These are phyloP conservation scores for Phlebiopsis flavidoalba DNA, from an alignment of 768 basidiomycete genomes.

Conservation along the genomic window DNA sequence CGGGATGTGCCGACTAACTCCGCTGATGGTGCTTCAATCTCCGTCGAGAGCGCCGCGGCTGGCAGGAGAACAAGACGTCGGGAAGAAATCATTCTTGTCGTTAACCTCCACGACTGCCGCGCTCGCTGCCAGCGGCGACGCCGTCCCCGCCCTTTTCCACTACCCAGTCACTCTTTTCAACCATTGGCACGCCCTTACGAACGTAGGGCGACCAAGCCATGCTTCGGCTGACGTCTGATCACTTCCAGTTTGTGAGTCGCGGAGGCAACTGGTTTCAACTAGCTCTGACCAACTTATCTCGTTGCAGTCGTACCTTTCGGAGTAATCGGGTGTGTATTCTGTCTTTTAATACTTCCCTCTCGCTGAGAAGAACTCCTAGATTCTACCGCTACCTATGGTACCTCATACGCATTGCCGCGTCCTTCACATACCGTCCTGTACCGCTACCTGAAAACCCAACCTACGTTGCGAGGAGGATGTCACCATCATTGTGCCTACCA, in stretches of 20 bases:
- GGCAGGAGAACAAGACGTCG: neutral
- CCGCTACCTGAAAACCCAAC: conserved; percentile 88
- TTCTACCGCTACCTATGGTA: conserved; percentile 96
- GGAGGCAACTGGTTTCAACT: conserved; percentile 1
- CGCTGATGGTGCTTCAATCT: neutral
- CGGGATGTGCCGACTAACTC: neutral
- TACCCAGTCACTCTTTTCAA: conserved; percentile 14
- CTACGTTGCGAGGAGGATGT: conserved; percentile 90
- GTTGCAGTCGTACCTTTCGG: conserved; percentile 80
- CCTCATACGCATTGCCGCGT: conserved; percentile 77
- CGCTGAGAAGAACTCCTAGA: conserved; percentile 32
- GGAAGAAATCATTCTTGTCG: conserved; percentile 6
- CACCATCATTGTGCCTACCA: conserved; percentile 94
- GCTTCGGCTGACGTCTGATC: conserved; percentile 89
- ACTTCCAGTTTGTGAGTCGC: conserved; percentile 80
- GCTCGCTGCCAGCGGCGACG: conserved; percentile 16
- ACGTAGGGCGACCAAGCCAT: conserved; percentile 33
- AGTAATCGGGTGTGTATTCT: conserved; percentile 63
- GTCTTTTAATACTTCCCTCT: neutral
- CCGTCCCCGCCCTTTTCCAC: neutral
- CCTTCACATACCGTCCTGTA: conserved; percentile 78
- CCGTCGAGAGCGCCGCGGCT: neutral
- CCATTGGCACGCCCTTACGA: conserved; percentile 8
- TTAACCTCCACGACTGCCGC: conserved; percentile 11
- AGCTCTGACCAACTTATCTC: conserved; percentile 7